These are phyloP conservation scores for Astraeus odoratus DNA, from an alignment of 768 basidiomycete species.

Conservation along the genomic window DNA sequence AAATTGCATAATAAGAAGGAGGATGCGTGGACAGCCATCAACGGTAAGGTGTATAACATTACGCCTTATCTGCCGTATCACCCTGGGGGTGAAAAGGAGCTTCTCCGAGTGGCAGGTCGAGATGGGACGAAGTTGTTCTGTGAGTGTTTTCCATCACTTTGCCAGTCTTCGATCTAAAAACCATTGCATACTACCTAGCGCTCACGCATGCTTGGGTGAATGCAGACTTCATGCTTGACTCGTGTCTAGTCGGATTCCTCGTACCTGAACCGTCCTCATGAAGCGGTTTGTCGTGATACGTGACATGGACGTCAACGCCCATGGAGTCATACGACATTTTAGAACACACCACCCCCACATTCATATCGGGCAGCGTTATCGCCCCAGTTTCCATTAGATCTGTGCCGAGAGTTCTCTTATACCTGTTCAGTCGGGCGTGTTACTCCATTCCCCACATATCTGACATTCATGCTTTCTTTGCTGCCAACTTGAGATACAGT, in stretches of 20 bases:
- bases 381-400: no score
- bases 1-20: conserved; percentile 75
- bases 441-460: no score
- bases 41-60: conserved; percentile 95
- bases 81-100: conserved; percentile 89
- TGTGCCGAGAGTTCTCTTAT: no score
- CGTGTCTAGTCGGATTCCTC: conserved; percentile 87
- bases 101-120: conserved; percentile 91
- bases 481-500: no score
- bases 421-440: no score
- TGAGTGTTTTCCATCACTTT: conserved; percentile 34
- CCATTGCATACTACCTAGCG: conserved; percentile 38
- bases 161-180: not conserved
- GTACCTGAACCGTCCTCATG: conserved; percentile 56
- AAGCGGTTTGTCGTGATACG: conserved; percentile 2
- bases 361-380: no score
- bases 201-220: conserved; percentile 96
- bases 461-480: no score
- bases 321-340: no score
- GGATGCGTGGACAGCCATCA: conserved; percentile 91
- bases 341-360: no score
- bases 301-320: no score
- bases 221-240: conserved; percentile 91
- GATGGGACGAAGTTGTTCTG: conserved; percentile 95
- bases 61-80: conserved; percentile 88